Evolutionary conservation across 2,329 filamentous ascomycete genomes (phyloP).

Genomic region (Onygenales sp.): DNA sequence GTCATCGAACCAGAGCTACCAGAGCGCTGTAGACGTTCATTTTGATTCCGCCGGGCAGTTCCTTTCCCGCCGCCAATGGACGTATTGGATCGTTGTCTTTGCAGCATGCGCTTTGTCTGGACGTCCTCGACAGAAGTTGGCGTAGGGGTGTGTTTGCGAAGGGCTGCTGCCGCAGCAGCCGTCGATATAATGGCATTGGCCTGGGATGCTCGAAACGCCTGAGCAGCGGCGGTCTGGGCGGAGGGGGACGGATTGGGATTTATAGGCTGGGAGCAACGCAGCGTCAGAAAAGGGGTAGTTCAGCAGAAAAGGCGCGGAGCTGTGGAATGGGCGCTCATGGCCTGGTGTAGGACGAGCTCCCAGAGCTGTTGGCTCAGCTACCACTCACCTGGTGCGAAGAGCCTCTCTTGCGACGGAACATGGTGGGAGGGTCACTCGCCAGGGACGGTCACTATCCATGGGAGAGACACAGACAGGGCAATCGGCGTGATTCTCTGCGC

Average conservation of each 20-base stretch:
- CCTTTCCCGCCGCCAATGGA: slow-evolving; percentile 49
- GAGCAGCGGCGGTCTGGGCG: slow-evolving; percentile 69
- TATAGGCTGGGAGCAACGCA: slow-evolving; percentile 41
- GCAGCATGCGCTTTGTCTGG: slow-evolving; percentile 75
- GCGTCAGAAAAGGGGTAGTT: neutral
- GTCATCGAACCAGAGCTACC: slow-evolving; percentile 75
- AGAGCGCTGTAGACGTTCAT: slow-evolving; percentile 48
- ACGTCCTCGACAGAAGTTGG: slow-evolving; percentile 73
- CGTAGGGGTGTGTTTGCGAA: slow-evolving; percentile 66
- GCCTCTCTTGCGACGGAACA: slow-evolving; percentile 35
- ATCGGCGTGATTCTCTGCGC: neutral
- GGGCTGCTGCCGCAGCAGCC: slow-evolving; percentile 75
- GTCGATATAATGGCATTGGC: slow-evolving; percentile 61
- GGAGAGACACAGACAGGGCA: slow-evolving; percentile 2
- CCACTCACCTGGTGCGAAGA: slow-evolving; percentile 33
- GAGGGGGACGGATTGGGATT: slow-evolving; percentile 58
- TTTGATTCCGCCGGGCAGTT: slow-evolving; percentile 23
- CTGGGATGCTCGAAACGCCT: slow-evolving; percentile 65
- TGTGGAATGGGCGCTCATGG: neutral
- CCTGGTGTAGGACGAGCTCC: neutral
- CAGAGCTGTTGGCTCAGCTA: neutral
- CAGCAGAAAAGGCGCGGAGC: neutral
- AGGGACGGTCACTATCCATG: slow-evolving; percentile 1
- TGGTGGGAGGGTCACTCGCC: slow-evolving; percentile 16
- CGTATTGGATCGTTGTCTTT: slow-evolving; percentile 62